Conservation (phyloP, 805 yeast species). For the Lachancea quebecensis region DNA sequence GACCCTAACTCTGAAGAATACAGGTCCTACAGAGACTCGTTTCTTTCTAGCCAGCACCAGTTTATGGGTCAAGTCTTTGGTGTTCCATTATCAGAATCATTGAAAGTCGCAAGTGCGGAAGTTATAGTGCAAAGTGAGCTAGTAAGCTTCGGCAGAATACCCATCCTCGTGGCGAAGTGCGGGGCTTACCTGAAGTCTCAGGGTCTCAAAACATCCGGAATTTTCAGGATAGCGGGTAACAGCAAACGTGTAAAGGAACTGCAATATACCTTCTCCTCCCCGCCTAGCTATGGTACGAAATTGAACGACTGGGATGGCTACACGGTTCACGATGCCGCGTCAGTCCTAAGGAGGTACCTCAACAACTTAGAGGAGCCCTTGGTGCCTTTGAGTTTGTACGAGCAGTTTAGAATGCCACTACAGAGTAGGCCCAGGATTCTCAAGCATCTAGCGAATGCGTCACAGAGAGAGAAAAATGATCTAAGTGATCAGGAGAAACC, state of each 20-base stretch:
- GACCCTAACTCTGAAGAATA: conserved; percentile 6
- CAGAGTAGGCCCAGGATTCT: conserved; percentile 58
- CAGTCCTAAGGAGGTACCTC: conserved; percentile 75
- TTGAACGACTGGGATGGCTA: conserved; percentile 81
- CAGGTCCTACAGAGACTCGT: conserved; percentile 29
- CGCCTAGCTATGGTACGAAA: conserved; percentile 86
- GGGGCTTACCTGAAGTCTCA: conserved; percentile 77
- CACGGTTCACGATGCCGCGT: conserved; percentile 95
- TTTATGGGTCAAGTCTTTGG: conserved; percentile 61
- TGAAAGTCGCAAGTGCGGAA: conserved; percentile 58
- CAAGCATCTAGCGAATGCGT: conserved; percentile 45
- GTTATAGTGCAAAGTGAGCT: conserved; percentile 56
- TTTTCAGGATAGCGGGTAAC: conserved; percentile 89
- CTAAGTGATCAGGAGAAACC: conserved; percentile 13
- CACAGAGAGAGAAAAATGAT: conserved; percentile 2
- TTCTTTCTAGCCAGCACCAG: conserved; percentile 31
- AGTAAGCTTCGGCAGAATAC: conserved; percentile 80
- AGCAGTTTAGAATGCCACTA: conserved; percentile 71
- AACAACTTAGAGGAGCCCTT: conserved; percentile 89
- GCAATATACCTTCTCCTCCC: conserved; percentile 73
- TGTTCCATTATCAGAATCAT: conserved; percentile 62
- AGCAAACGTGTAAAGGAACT: conserved; percentile 80
- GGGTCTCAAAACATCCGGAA: conserved; percentile 78
- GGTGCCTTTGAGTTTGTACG: conserved; percentile 71
- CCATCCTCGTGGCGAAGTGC: conserved; percentile 92